phyloP scores from a whole-genome alignment of 495 filamentous ascomycete species.

The Xylaria cubensis region DNA sequence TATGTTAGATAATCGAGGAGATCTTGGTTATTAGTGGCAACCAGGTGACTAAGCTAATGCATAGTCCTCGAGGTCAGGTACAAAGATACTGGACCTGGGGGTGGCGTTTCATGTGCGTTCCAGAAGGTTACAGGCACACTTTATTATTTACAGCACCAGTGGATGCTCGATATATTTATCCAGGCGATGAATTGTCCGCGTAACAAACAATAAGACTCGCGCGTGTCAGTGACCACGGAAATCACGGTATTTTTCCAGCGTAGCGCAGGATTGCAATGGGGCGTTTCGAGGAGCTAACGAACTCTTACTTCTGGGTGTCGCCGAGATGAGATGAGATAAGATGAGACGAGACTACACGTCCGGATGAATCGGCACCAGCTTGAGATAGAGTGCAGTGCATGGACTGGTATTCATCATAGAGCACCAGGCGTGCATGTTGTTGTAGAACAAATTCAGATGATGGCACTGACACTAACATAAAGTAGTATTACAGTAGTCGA shows the following conservation, averaged over 20 bases:
- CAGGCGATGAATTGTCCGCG: neutral
- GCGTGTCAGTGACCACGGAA: neutral
- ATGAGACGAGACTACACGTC: neutral
- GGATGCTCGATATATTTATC: neutral
- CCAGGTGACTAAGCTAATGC: no score
- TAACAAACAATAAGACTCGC: neutral
- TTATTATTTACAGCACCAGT: neutral
- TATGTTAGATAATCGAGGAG: neutral
- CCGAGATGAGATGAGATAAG: constrained; percentile 12
- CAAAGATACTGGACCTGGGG: neutral
- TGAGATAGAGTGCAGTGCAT: neutral
- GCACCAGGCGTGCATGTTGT: neutral
- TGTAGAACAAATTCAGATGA: neutral
- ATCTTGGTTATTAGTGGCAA: constrained; percentile 3
- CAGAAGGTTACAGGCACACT: constrained; percentile 27
- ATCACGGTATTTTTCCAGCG: neutral
- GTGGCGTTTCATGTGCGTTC: constrained; percentile 36
- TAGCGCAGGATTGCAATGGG: constrained; percentile 15
- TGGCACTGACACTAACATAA: neutral
- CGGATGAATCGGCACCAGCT: constrained; percentile 20
- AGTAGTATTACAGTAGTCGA: neutral
- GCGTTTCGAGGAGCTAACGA: constrained; percentile 8
- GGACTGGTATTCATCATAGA: neutral
- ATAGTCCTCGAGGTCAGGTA: neutral
- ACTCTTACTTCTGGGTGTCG: neutral